Base-by-base conservation (phyloP, 2,329 filamentous ascomycete genomes). In the Elsinoe perseae region DNA sequence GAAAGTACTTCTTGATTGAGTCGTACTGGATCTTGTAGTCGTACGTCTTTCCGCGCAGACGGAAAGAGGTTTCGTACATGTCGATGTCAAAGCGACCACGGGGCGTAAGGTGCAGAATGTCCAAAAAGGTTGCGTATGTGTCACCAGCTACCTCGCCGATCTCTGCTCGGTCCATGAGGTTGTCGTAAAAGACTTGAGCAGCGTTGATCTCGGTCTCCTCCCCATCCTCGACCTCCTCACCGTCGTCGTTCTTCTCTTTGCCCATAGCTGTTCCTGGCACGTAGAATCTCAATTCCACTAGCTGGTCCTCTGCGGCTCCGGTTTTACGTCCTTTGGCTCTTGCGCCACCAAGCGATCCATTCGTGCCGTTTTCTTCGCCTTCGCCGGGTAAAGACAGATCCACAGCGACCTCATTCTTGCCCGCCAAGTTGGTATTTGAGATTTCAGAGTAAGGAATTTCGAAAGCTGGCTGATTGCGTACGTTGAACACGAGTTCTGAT, bases 11-110 rank as follows among this genome's bases (percentile, higher is more conserved):
- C 79, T 98, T 98, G 75, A 97, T 90, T 50, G 86, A 84, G 57
- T 96, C 89, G 73, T 96, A 98, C 71, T 96, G 90, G 63, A 98
- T 97, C 81, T 98, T 98, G 83, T 98, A 98, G 76, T 98, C 95
- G 77, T 98, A 98, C 21, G 93, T 98, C 76, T 98, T 98, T 67
- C 93, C 93, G 62, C 93, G 92, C 60, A 98, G 81, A 61, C 93
- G 87, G 80, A 98, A 97, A 1, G 93, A 97, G 14, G 84, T 86
- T 72, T 97, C 93, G 80, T 98, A 98, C 87, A 98, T 95, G 72
- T 98, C 93, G 75, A 98, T 95, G 71, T 97, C 93, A 79, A 98
- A 98, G 63, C 93, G 92, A 71, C 93, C 95, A 87, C 93, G 89
- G 61, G 93, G 93, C 10, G 93, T 98, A 67, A 98, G 87, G 76